These are phyloP conservation scores for Epithele typhae DNA, from an alignment of 768 basidiomycete species.

Conservation along the genomic window DNA sequence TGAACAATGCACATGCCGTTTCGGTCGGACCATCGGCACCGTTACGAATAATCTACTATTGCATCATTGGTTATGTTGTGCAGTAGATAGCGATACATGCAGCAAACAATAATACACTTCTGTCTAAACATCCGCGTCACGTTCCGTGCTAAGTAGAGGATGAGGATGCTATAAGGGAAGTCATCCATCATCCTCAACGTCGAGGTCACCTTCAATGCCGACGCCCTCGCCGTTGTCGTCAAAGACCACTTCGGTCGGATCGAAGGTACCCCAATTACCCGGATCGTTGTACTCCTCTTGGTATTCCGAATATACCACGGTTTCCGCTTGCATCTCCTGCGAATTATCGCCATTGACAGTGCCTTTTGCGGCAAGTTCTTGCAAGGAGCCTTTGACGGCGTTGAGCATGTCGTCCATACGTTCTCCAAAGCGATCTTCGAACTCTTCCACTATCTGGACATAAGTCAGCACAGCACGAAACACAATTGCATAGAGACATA, in stretches of 20 bases:
- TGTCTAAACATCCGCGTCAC: neutral
- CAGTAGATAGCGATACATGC: constrained; percentile 9
- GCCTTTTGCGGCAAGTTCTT: constrained; percentile 5
- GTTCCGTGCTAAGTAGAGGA: too few species aligned
- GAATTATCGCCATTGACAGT: neutral
- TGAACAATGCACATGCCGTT: constrained; percentile 4
- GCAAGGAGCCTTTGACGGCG: constrained; percentile 45
- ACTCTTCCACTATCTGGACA: constrained; percentile 84
- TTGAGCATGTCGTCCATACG: constrained; percentile 63
- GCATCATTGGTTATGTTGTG: constrained; percentile 13
- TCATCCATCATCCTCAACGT: constrained; percentile 53
- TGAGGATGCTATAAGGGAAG: too few species aligned
- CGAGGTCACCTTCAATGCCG: constrained; percentile 68
- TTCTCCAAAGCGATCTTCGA: constrained; percentile 76
- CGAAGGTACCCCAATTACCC: constrained; percentile 36
- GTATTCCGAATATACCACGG: constrained; percentile 11
- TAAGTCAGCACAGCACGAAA: neutral
- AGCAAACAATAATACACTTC: constrained; percentile 8
- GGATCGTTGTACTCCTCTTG: constrained; percentile 21
- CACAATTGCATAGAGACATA: constrained; percentile 35
- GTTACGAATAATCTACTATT: constrained; percentile 6
- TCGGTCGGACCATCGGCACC: constrained; percentile 10
- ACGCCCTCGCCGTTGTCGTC: constrained; percentile 65
- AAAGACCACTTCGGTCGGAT: constrained; percentile 50
- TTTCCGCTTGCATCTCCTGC: constrained; percentile 5